Conservation (phyloP, 352 stramenopile genomes). For the Phytopythium litorale region DNA sequence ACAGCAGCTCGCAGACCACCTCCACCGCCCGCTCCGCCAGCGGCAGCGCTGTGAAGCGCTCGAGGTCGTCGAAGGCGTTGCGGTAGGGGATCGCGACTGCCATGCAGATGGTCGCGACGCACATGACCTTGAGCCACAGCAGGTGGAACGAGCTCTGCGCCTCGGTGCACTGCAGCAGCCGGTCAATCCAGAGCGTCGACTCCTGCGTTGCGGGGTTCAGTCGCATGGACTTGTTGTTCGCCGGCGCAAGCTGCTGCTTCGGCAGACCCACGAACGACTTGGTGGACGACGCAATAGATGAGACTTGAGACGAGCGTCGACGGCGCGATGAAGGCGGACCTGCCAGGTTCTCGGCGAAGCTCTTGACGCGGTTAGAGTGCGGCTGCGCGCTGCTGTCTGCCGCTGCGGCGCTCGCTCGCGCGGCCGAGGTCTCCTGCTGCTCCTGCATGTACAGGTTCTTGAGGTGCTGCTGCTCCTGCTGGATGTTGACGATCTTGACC, state of each 20-base stretch:
- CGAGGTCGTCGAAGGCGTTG: slow-evolving; percentile 34
- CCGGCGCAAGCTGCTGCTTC: neutral
- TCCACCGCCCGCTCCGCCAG: slow-evolving; percentile 26
- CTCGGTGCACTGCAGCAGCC: slow-evolving; percentile 34
- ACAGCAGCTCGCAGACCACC: slow-evolving; percentile 37
- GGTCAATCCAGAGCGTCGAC: slow-evolving; percentile 45
- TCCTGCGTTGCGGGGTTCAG: slow-evolving; percentile 1
- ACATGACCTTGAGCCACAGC: slow-evolving; percentile 29
- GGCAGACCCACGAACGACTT: neutral
- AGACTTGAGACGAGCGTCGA: slow-evolving; percentile 1
- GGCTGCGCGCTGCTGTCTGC: neutral
- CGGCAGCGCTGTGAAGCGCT: slow-evolving; percentile 15
- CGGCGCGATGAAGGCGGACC: neutral
- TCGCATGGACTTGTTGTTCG: slow-evolving; percentile 2
- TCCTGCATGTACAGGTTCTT: slow-evolving; percentile 58
- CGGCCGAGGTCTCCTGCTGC: slow-evolving; percentile 34
- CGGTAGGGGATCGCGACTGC: slow-evolving; percentile 34
- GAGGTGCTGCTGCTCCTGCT: slow-evolving; percentile 45
- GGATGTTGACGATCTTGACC: slow-evolving; percentile 47
- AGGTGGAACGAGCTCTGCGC: slow-evolving; percentile 40
- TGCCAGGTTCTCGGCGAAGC: slow-evolving; percentile 5
- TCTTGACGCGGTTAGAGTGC: slow-evolving; percentile 1
- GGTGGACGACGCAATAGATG: neutral
- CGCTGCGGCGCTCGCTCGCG: neutral
- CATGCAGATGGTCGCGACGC: slow-evolving; percentile 36